Base-by-base conservation (phyloP, 768 basidiomycete genomes). In the Psilocybe azurescens region DNA sequence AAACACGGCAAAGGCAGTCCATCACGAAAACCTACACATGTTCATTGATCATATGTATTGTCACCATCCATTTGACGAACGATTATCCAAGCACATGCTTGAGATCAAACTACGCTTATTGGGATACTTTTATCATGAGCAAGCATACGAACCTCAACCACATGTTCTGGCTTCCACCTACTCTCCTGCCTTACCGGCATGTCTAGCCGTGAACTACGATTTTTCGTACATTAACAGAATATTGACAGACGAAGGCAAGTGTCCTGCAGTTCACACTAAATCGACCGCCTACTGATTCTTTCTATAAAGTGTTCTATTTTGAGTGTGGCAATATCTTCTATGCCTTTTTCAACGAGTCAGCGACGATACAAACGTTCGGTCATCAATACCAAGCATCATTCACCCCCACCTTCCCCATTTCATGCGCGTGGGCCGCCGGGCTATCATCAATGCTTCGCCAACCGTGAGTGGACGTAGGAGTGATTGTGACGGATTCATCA, bases 81-180 rank as follows among this genome's bases (percentile, higher is more conserved):
- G 11, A 13, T 24, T 51, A 39, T 24, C 20, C 30, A n/a, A 24
- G 10, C 57, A 58, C 28, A 58, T n/a, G 24, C 38, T 58, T 8
- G 57, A 58, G 48, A 20, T 52, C 10, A 58, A 51, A 41, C 49
- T 58, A n/a, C 57, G 57, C 4, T 39, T 58, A 29, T n/a, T 58
- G 20, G 48, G 33, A 28, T 51, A 50, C 36, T 51, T 58, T 13
- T 50, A 51, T 38, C 38, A n/a, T n/a, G n/a, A 50, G 33, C 33
- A 58, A 39, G 18, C 33, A 11, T 32, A 58, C 36, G 49, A 50
- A 8, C 14, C 51, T 24, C 57, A 24, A 2, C 48, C 49, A 11
- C 30, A 18, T 32, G 13, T 38, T 10, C 38, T 50, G 8, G 57
- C 29, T n/a, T n/a, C 24, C 8, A 16, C 20, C 24, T 36, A 20